These are phyloP conservation scores for Blastobotrys americana DNA, from an alignment of 805 yeast genomes.

Conservation along the genomic window DNA sequence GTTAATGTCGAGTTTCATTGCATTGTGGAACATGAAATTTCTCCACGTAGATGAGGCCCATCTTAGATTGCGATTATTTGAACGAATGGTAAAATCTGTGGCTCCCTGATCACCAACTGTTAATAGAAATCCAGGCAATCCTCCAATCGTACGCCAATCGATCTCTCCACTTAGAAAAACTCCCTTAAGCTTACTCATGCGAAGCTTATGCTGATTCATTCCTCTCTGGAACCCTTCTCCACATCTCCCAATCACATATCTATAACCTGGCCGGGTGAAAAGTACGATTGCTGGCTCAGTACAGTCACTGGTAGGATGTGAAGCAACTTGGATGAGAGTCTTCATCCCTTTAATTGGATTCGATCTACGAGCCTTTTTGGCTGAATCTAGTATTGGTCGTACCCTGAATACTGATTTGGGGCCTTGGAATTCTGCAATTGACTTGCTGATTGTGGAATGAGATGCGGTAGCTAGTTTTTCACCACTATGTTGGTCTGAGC, in stretches of 20 bases:
- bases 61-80: conserved; percentile 1
- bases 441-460: too few species aligned
- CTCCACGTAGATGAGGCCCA: conserved; percentile 52
- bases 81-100: conserved; percentile 12
- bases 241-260: conserved; percentile 67
- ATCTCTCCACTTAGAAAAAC: conserved; percentile 75
- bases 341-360: too few species aligned
- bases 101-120: conserved; percentile 73
- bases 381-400: too few species aligned
- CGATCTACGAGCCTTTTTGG: too few species aligned
- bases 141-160: conserved; percentile 77
- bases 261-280: conserved; percentile 41
- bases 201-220: conserved; percentile 52
- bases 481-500: too few species aligned
- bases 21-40: conserved; percentile 70
- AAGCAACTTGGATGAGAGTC: conserved; percentile 24
- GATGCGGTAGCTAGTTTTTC: too few species aligned
- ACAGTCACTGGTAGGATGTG: conserved; percentile 43
- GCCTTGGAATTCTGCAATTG: too few species aligned
- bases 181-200: conserved; percentile 50
- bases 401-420: too few species aligned
- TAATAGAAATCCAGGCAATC: conserved; percentile 81
- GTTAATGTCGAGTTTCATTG: conserved; percentile 46
- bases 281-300: conserved; percentile 44
- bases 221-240: conserved; percentile 84